Percentiles rank a stretch among this genome's conserved stretches.
Conservation (phyloP, 768 basidiomycete genomes). For the Kwoniella heveanensis region DNA sequence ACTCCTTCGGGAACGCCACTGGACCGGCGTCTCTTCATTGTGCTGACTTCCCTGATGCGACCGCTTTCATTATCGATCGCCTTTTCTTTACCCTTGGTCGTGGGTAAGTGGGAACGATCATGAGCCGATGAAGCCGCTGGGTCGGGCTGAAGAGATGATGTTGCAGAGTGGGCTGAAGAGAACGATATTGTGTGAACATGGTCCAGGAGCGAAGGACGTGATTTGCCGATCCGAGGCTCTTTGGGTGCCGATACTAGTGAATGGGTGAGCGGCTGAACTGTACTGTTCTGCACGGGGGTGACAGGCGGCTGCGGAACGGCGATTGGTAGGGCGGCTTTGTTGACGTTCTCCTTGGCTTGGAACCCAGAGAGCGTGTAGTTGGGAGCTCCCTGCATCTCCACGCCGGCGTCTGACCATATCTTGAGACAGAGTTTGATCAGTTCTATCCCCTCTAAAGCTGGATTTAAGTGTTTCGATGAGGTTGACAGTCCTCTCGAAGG, state of each 20-base stretch:
- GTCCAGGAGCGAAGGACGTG: too few species aligned
- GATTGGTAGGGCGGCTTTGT: too few species aligned
- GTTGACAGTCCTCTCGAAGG: not conserved
- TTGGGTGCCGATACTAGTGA: too few species aligned
- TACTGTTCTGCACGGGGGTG: too few species aligned
- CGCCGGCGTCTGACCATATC: not conserved
- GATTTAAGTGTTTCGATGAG: not conserved
- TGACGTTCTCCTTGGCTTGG: too few species aligned
- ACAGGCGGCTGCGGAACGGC: too few species aligned
- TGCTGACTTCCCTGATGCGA: too few species aligned
- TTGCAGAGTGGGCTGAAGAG: too few species aligned
- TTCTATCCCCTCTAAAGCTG: not conserved
- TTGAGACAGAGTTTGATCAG: constrained; percentile 8
- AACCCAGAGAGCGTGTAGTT: constrained; percentile 1
- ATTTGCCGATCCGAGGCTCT: too few species aligned
- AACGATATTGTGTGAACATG: too few species aligned
- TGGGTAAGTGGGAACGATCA: not conserved
- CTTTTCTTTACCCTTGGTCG: not conserved
- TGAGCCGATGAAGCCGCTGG: too few species aligned
- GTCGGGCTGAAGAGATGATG: not conserved
- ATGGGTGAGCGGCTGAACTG: too few species aligned
- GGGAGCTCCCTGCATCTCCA: constrained; percentile 4
- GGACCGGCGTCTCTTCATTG: not conserved
- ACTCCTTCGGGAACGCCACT: constrained; percentile 1
- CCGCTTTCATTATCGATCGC: not conserved